A percentile compares a stretch with the other conserved stretches of the same genome.
Evolutionary conservation across 192 early-diverging fungal genomes (phyloP).

Genomic region (Backusella luteola): DNA sequence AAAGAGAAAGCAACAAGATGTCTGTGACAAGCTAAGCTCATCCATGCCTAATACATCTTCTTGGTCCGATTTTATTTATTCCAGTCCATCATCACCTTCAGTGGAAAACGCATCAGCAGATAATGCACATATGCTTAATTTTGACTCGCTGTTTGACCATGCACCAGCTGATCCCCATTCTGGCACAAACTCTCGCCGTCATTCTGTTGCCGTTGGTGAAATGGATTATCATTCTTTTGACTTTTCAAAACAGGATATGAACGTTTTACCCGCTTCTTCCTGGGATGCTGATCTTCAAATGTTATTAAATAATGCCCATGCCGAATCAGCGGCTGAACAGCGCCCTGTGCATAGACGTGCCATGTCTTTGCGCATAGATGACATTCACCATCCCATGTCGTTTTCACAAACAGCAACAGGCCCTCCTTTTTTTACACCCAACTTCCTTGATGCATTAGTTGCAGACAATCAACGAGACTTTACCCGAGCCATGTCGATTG

Average conservation of each 20-base stretch:
- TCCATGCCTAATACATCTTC: constrained; percentile 19
- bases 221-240: constrained; percentile 27
- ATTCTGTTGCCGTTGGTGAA: constrained; percentile 37
- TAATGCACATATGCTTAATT: constrained; percentile 1
- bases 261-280: background rate
- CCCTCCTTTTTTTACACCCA: constrained; percentile 3
- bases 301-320: background rate
- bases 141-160: constrained; percentile 7
- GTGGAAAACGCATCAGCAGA: background rate
- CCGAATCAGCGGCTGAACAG: background rate
- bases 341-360: background rate
- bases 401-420: background rate
- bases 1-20: constrained; percentile 15
- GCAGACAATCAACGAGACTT: constrained; percentile 1
- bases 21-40: background rate
- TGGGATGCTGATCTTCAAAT: constrained; percentile 16
- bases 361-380: background rate
- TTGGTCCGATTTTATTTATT: constrained; percentile 32
- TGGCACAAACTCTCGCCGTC: constrained; percentile 23
- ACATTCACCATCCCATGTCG: background rate
- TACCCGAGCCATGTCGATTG: background rate
- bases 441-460: constrained; percentile 15
- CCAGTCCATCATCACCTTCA: constrained; percentile 23
- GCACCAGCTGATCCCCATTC: constrained; percentile 5
- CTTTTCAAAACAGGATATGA: constrained; percentile 2